These are phyloP conservation scores for Alternaria solani DNA, from an alignment of 2,329 filamentous ascomycete species.

Conservation along the genomic window DNA sequence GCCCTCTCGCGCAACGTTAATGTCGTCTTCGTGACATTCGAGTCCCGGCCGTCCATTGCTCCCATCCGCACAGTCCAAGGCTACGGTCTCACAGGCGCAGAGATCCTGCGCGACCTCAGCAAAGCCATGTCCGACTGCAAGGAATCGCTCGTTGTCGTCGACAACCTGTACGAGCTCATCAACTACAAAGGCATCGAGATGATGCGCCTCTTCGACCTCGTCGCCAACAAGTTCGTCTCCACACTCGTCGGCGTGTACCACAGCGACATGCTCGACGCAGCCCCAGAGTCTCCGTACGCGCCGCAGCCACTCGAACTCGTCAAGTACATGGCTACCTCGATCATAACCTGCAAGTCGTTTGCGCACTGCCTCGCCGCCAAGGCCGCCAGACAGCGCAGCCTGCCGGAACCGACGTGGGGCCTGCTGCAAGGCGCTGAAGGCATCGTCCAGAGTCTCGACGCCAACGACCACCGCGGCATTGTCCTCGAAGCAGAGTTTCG, in stretches of 20 bases:
- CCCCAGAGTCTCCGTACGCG: constrained; percentile 51
- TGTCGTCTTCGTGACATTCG: constrained; percentile 79
- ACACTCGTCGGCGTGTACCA: constrained; percentile 86
- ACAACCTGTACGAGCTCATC: constrained; percentile 75
- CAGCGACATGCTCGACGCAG: constrained; percentile 70
- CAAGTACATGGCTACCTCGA: constrained; percentile 85
- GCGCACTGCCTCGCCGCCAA: constrained; percentile 77
- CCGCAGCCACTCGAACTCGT: constrained; percentile 71
- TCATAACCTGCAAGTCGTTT: constrained; percentile 77
- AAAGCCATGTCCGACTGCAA: constrained; percentile 30
- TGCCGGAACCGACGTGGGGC: constrained; percentile 79
- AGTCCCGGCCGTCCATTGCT: constrained; percentile 70
- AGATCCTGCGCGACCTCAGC: constrained; percentile 40
- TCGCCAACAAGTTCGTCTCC: constrained; percentile 69
- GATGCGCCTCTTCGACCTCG: constrained; percentile 72
- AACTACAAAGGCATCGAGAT: constrained; percentile 52
- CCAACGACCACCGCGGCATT: constrained; percentile 64
- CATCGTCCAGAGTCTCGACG: constrained; percentile 71
- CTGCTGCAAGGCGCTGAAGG: constrained; percentile 81
- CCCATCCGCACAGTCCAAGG: constrained; percentile 74
- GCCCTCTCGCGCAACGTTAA: constrained; percentile 65
- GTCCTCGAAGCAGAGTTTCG: constrained; percentile 88
- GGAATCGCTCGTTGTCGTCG: constrained; percentile 73
- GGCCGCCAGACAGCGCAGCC: constrained; percentile 76
- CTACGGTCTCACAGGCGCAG: constrained; percentile 67